phyloP scores from a whole-genome alignment of 805 yeast genomes.

The Starmerella tilneyi region DNA sequence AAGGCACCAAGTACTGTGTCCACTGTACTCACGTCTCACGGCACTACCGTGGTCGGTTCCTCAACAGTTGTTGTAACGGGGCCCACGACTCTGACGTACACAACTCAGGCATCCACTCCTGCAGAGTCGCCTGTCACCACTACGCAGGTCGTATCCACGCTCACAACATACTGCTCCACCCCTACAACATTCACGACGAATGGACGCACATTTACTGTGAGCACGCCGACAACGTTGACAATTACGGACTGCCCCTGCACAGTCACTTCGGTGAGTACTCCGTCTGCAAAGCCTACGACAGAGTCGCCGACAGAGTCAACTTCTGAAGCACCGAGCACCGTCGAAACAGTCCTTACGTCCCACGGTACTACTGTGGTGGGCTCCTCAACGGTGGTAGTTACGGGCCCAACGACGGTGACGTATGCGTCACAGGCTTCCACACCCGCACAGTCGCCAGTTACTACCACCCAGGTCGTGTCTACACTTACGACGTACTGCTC shows the following conservation, averaged over 20 bases:
- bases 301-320: too few species aligned
- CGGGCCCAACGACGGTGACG: constrained; percentile 1
- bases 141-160: constrained; percentile 28
- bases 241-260: constrained; percentile 84
- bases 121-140: neutral
- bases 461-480: constrained; percentile 6
- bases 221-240: constrained; percentile 70
- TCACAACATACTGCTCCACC: constrained; percentile 69
- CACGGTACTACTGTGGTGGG: neutral
- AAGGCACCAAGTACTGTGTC: neutral
- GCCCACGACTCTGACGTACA: neutral
- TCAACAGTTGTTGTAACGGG: neutral
- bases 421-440: neutral
- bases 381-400: neutral
- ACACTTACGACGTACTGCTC: constrained; percentile 41
- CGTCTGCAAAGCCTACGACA: too few species aligned
- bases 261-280: constrained; percentile 32
- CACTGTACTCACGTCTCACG: neutral
- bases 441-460: too few species aligned
- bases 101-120: neutral
- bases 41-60: neutral
- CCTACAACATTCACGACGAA: constrained; percentile 48
- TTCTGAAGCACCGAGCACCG: neutral
- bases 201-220: constrained; percentile 33
- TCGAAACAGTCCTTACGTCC: neutral